Conservation (phyloP, 495 filamentous ascomycete genomes). For the Daldinia decipiens region DNA sequence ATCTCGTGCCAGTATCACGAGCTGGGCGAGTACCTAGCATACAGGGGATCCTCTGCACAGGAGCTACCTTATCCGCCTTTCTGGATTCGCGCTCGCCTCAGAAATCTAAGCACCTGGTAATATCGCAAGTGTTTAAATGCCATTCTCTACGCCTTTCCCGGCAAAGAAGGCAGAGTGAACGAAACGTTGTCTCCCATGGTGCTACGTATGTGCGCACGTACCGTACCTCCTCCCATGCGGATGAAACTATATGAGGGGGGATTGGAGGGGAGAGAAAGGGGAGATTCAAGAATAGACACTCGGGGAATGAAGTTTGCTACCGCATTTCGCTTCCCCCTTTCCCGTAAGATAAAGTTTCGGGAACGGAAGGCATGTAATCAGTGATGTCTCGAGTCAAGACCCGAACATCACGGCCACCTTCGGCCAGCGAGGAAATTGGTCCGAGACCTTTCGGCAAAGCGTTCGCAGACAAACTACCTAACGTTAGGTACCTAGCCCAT, state of each 20-base stretch:
- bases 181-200: neutral
- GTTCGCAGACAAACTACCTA: constrained; percentile 29
- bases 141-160: neutral
- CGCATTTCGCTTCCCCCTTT: constrained; percentile 7
- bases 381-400: constrained; percentile 36
- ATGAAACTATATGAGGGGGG: constrained; percentile 7
- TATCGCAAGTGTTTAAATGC: neutral
- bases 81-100: constrained; percentile 12
- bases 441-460: constrained; percentile 42
- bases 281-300: constrained; percentile 7
- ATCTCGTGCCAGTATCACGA: constrained; percentile 30
- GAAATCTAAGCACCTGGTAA: neutral
- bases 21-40: constrained; percentile 26
- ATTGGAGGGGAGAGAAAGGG: neutral
- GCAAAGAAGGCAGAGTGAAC: neutral
- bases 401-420: constrained; percentile 16
- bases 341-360: constrained; percentile 32
- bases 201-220: constrained; percentile 8
- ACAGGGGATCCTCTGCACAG: constrained; percentile 16
- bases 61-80: constrained; percentile 26
- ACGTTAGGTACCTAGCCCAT: constrained; percentile 15
- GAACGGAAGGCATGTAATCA: constrained; percentile 37
- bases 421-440: constrained; percentile 33
- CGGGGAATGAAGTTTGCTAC: constrained; percentile 34
- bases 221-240: constrained; percentile 11